phyloP scores from a whole-genome alignment of 805 yeast species.

The Lipomyces yamanashiensis region DNA sequence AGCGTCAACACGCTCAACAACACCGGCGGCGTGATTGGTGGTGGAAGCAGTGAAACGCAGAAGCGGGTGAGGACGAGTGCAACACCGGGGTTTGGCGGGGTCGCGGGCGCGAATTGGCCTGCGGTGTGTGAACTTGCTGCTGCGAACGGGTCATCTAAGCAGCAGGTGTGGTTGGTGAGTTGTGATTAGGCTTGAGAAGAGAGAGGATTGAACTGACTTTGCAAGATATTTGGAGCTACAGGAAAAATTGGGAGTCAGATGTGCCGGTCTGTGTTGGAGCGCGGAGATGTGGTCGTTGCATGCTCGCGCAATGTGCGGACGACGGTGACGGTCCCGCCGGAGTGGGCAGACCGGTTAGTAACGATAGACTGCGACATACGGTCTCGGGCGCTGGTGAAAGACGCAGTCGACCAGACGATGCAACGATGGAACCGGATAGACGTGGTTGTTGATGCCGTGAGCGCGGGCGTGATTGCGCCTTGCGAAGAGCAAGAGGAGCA shows the following conservation, averaged over 20 bases:
- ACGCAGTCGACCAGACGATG: slow-evolving; percentile 37
- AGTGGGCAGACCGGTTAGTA: slow-evolving; percentile 30
- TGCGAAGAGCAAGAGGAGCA: slow-evolving; percentile 41
- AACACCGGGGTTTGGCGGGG: slow-evolving; percentile 14
- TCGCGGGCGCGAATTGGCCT: slow-evolving; percentile 30
- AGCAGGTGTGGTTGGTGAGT: slow-evolving; percentile 36
- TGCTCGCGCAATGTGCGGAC: slow-evolving; percentile 28
- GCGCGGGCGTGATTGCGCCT: slow-evolving; percentile 38
- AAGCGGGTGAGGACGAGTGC: slow-evolving; percentile 4
- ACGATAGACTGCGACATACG: slow-evolving; percentile 38
- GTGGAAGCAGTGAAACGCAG: not conserved
- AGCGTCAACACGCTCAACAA: too few relatives aligned
- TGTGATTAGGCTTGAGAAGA: too few relatives aligned
- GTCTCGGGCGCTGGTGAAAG: slow-evolving; percentile 31
- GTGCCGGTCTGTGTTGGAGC: slow-evolving; percentile 36
- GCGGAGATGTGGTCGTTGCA: slow-evolving; percentile 40
- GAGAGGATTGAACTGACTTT: not conserved
- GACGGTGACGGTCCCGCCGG: slow-evolving; percentile 22
- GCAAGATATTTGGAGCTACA: slow-evolving; percentile 40
- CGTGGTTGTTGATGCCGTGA: slow-evolving; percentile 39
- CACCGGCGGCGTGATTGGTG: too few relatives aligned
- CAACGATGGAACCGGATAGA: slow-evolving; percentile 38
- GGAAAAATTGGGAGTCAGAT: slow-evolving; percentile 39
- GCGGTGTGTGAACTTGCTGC: slow-evolving; percentile 24
- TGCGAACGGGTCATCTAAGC: slow-evolving; percentile 13